These are phyloP conservation scores for Tylopilus sp. DNA, from an alignment of 1,284 basidiomycete species.

Conservation along the genomic window DNA sequence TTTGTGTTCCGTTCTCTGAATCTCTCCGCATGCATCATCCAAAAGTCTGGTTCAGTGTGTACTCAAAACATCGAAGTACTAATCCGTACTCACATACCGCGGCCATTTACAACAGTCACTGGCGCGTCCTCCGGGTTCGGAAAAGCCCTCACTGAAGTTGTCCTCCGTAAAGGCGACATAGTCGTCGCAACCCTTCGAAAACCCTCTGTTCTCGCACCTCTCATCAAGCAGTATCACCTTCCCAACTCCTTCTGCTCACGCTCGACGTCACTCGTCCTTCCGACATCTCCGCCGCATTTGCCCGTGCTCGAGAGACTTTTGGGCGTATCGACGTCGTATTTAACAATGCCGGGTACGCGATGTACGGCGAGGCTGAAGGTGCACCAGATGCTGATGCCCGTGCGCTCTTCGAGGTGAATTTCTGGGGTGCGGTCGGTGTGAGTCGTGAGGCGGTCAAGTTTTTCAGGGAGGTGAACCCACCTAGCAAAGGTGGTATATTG, in stretches of 20 bases:
- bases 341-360: constrained; percentile 20
- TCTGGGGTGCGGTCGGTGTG: constrained; percentile 11
- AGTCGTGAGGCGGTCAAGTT: constrained; percentile 13
- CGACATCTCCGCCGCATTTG: constrained; percentile 19
- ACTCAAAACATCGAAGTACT: not conserved
- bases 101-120: constrained; percentile 27
- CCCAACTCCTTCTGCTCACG: constrained; percentile 11
- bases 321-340: constrained; percentile 21
- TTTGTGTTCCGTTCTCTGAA: no score
- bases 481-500: constrained; percentile 9
- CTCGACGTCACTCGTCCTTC: constrained; percentile 18
- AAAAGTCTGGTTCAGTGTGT: constrained; percentile 18
- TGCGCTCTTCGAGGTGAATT: constrained; percentile 18
- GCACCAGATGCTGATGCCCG: constrained; percentile 10
- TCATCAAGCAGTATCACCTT: constrained; percentile 13
- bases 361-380: constrained; percentile 15
- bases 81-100: not conserved
- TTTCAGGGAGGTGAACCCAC: constrained; percentile 20
- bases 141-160: constrained; percentile 25
- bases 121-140: constrained; percentile 38
- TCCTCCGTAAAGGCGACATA: constrained; percentile 32
- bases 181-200: constrained; percentile 35
- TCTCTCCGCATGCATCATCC: not conserved
- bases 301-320: constrained; percentile 7
- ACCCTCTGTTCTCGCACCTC: constrained; percentile 24